Conservation (phyloP, 2,329 filamentous ascomycete species). For the Penicillium sp. region DNA sequence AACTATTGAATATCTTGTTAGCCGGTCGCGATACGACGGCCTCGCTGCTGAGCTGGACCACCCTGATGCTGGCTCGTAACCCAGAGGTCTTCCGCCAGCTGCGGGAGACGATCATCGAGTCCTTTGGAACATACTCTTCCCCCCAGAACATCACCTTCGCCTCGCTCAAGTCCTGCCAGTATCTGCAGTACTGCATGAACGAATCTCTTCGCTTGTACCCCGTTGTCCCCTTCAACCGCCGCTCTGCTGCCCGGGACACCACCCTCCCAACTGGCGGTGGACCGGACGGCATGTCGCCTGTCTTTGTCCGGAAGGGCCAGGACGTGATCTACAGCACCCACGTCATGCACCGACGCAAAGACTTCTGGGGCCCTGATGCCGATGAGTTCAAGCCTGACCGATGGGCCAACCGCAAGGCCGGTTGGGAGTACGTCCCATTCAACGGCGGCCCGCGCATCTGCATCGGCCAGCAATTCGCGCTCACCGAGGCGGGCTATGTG, state of each 20-base stretch:
- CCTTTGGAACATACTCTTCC: conserved; percentile 42
- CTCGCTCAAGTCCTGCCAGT: conserved; percentile 42
- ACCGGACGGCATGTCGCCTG: conserved; percentile 55
- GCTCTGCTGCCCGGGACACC: conserved; percentile 42
- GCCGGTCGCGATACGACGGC: conserved; percentile 56
- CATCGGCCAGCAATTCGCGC: conserved; percentile 76
- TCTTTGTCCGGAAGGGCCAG: conserved; percentile 66
- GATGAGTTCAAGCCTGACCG: conserved; percentile 63
- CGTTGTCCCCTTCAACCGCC: conserved; percentile 47
- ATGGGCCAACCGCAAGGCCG: conserved; percentile 63
- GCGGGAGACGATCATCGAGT: conserved; percentile 31
- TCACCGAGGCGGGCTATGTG: conserved; percentile 67
- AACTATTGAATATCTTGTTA: conserved; percentile 52
- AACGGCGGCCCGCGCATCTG: conserved; percentile 72
- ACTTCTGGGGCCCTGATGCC: conserved; percentile 49
- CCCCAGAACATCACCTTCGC: conserved; percentile 44
- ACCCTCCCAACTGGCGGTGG: conserved; percentile 57
- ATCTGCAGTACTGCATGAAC: conserved; percentile 39
- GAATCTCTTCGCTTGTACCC: conserved; percentile 48
- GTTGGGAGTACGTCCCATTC: conserved; percentile 72
- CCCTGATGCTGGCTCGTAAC: conserved; percentile 45
- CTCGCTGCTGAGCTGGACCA: conserved; percentile 44
- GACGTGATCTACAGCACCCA: conserved; percentile 65
- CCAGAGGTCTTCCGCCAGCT: conserved; percentile 38
- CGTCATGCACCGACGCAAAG: conserved; percentile 67